Evolutionary conservation across 1,284 basidiomycete species (phyloP).

Genomic region (Rhodotorula glutinis): DNA sequence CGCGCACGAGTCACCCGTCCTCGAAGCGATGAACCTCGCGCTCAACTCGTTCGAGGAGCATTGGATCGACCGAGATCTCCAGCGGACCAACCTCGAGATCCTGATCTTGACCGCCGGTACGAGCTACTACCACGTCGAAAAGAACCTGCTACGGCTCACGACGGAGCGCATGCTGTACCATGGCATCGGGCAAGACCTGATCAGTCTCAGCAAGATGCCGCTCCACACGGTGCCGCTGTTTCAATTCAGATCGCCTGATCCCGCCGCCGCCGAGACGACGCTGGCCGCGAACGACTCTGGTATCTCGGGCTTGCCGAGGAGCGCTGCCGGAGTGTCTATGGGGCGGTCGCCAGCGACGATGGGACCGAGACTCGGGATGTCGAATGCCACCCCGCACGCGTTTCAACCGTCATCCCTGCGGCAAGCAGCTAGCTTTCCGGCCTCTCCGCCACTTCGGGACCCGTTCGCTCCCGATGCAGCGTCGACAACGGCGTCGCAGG

Average conservation of each 20-base stretch:
- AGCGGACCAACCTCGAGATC: conserved; percentile 81
- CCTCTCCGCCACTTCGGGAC: conserved; percentile 1
- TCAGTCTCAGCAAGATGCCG: conserved; percentile 87
- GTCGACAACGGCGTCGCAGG: background rate
- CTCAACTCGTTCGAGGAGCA: conserved; percentile 92
- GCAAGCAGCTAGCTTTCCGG: background rate
- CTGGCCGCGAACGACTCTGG: background rate
- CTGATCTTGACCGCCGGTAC: conserved; percentile 83
- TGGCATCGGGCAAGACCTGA: conserved; percentile 83
- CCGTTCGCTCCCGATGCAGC: conserved; percentile 1
- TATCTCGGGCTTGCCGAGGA: background rate
- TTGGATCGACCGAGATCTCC: conserved; percentile 92
- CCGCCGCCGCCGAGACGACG: conserved; percentile 4
- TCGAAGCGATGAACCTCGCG: conserved; percentile 90
- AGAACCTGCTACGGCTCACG: conserved; percentile 82
- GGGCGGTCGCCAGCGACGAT: background rate
- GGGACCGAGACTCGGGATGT: background rate
- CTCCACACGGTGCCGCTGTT: conserved; percentile 68
- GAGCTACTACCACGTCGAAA: conserved; percentile 88
- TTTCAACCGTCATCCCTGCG: conserved; percentile 14
- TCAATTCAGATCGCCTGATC: conserved; percentile 37
- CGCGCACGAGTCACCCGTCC: conserved; percentile 90
- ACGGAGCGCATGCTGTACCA: conserved; percentile 95
- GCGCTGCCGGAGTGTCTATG: background rate
- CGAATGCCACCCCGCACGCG: background rate